A percentile compares a stretch with the other conserved stretches of the same genome.
phyloP scores from a whole-genome alignment of 805 yeast species.

The Wickerhamiella sorbophila region DNA sequence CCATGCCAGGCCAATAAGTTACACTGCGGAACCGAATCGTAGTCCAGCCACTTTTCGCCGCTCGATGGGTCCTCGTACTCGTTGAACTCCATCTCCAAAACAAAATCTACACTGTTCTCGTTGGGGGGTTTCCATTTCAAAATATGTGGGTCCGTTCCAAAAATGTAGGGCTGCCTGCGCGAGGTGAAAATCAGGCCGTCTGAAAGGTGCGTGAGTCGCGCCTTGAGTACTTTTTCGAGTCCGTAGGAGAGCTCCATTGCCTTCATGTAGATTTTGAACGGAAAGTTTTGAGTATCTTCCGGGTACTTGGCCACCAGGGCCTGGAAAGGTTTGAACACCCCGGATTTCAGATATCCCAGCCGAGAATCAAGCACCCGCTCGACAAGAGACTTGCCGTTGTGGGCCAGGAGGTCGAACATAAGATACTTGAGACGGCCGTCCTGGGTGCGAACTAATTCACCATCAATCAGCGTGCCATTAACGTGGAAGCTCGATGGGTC shows the following conservation, averaged over 20 bases:
- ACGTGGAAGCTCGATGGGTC: constrained; percentile 45
- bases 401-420: constrained; percentile 81
- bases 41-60: constrained; percentile 30
- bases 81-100: constrained; percentile 48
- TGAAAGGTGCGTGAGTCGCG: constrained; percentile 66
- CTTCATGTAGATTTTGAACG: constrained; percentile 76
- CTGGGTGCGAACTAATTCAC: constrained; percentile 59
- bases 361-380: constrained; percentile 65
- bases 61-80: constrained; percentile 46
- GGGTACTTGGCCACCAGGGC: constrained; percentile 56
- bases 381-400: constrained; percentile 60
- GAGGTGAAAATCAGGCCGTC: constrained; percentile 94
- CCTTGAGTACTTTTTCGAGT: constrained; percentile 57
- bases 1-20: constrained; percentile 73
- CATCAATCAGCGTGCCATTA: constrained; percentile 82
- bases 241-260: constrained; percentile 76
- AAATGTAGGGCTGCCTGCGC: constrained; percentile 69
- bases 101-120: constrained; percentile 87
- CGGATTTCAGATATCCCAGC: constrained; percentile 71
- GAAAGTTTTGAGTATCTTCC: constrained; percentile 58
- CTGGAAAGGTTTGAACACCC: constrained; percentile 69
- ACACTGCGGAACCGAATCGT: constrained; percentile 63
- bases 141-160: constrained; percentile 77
- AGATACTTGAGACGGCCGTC: constrained; percentile 48
- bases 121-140: constrained; percentile 96